phyloP scores from a whole-genome alignment of 352 stramenopile genomes.

The Pythium myriotylum region DNA sequence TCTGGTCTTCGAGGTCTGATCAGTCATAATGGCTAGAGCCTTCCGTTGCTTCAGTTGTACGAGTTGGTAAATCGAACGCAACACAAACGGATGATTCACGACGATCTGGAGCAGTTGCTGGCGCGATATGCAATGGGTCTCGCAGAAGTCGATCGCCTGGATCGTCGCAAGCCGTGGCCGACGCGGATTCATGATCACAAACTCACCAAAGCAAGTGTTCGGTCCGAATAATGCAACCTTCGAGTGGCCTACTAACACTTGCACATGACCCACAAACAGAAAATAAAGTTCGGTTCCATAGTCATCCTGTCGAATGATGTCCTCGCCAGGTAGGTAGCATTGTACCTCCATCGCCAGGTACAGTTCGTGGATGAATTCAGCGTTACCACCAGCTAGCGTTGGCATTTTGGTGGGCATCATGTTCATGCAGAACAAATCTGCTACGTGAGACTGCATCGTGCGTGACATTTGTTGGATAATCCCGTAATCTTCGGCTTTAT shows the following conservation, averaged over 20 bases:
- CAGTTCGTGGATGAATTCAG: constrained; percentile 81
- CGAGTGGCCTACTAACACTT: constrained; percentile 65
- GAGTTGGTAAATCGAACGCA: constrained; percentile 63
- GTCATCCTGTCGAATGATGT: constrained; percentile 81
- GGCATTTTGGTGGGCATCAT: constrained; percentile 74
- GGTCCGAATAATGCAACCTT: constrained; percentile 67
- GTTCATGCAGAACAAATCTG: constrained; percentile 66
- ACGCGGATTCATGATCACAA: constrained; percentile 73
- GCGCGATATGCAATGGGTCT: constrained; percentile 68
- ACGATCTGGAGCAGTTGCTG: constrained; percentile 51
- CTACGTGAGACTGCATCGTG: constrained; percentile 74
- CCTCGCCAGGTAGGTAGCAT: constrained; percentile 74
- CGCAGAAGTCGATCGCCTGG: constrained; percentile 77
- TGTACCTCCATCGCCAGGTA: constrained; percentile 75
- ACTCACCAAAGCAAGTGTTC: constrained; percentile 82
- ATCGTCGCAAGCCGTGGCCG: constrained; percentile 76
- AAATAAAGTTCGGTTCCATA: constrained; percentile 86
- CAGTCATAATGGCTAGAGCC: constrained; percentile 52
- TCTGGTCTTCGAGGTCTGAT: constrained; percentile 55
- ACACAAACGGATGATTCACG: constrained; percentile 55
- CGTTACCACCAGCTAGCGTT: constrained; percentile 69
- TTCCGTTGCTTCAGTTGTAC: constrained; percentile 55
- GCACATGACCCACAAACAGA: constrained; percentile 73
- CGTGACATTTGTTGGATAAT: constrained; percentile 76
- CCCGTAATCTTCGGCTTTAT: constrained; percentile 62